Evolutionary conservation across 176 grass and related monocot species (phyloP), one percentile per base, ranked within the genome.

Genomic region (Ensete glaucum): DNA sequence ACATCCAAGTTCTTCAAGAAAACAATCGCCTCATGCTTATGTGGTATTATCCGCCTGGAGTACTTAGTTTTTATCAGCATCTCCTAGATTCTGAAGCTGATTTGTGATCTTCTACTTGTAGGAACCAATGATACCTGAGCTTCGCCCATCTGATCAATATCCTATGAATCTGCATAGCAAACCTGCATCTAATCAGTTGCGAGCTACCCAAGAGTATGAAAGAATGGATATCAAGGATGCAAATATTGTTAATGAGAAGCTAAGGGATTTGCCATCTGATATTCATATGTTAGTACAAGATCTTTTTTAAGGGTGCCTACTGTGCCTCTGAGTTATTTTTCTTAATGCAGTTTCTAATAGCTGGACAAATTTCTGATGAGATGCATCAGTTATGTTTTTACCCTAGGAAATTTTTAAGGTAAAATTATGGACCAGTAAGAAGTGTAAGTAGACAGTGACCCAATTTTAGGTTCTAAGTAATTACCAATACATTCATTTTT

Each of bases 71-170:
- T 77, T 49, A 54, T 50, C 17, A 66, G 73, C n/a, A 74, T 69
- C 5, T 74, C 49, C 11, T 25, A 34, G 52, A 54, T 2, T 71
- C 8, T 62, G 53, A 81, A 20, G 14, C 74, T 22, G 22, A 78
- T 27, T 51, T 9, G 53, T 85, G 67, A 78, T 19, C 55, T 48
- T 43, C 65, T 81, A 64, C 23, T 74, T 78, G n/a, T 78, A 91
- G 84, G 87, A 69, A 65, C 21, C 73, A 15, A 78, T 84, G 75
- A 54, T 59, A 73, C 83, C 69, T 10, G 26, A 66, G 26, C 43
- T 88, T 79, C 75, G 34, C 69, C 89, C 73, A 20, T 84, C 82
- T 75, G 59, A 56, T 81, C 76, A 81, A 54, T 70, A 80, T 85
- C 64, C 76, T 78, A 82, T 59, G 71, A 79, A 86, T 79, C 60